Conservation (phyloP, 2,329 filamentous ascomycete genomes). For the Fusarium setosum region DNA sequence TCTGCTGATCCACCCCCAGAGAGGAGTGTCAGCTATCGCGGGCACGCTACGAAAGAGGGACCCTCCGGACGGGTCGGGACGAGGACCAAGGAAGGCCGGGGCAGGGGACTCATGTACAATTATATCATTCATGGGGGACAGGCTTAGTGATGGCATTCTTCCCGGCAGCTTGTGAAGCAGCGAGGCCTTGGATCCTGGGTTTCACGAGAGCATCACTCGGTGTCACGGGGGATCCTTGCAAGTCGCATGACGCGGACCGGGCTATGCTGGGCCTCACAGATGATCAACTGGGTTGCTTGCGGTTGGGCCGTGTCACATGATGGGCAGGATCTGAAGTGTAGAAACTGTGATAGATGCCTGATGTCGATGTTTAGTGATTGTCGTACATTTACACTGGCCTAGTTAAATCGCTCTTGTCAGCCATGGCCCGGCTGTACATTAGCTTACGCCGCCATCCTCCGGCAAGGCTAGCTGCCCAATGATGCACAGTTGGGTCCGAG, state of each 20-base stretch:
- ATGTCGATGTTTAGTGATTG: constrained; percentile 7
- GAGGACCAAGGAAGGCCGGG: constrained; percentile 10
- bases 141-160: neutral
- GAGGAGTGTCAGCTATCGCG: constrained; percentile 9
- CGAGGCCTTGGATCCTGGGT: neutral
- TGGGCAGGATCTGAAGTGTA: neutral
- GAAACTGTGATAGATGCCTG: constrained; percentile 15
- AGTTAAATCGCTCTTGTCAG: neutral
- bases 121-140: constrained; percentile 4
- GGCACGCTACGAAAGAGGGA: neutral
- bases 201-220: neutral
- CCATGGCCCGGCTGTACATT: too few species aligned
- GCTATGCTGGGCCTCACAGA: neutral
- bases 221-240: constrained; percentile 6
- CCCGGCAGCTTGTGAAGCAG: neutral
- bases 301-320: constrained; percentile 25
- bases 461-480: neutral
- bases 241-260: constrained; percentile 13
- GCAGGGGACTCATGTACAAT: constrained; percentile 22
- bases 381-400: neutral
- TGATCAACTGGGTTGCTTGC: constrained; percentile 13
- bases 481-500: neutral
- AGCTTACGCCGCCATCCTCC: neutral
- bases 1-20: constrained; percentile 33
- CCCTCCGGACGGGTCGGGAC: constrained; percentile 13